A percentile compares a stretch with the other conserved stretches of the same genome.
Conservation (phyloP, 1,284 basidiomycete species). For the Ceraceosorus guamensis region DNA sequence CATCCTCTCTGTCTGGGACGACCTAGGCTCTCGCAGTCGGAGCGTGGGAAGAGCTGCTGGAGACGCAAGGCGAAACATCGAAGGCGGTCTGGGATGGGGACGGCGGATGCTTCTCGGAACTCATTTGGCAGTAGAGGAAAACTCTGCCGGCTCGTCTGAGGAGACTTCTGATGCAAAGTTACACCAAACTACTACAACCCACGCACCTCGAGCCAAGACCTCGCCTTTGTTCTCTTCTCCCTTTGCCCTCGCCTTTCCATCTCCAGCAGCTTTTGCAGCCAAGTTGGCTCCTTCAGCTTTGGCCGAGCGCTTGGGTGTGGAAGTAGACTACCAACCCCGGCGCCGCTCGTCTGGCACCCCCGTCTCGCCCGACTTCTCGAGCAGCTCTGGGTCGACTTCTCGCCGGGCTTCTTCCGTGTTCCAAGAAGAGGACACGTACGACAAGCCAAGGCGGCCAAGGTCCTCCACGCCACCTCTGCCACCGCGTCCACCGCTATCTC, state of each 20-base stretch:
- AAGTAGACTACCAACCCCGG: background rate
- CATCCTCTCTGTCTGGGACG: slow-evolving; percentile 35
- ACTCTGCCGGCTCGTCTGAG: background rate
- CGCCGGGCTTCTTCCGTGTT: background rate
- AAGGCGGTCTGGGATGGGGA: slow-evolving; percentile 22
- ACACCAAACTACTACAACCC: no score
- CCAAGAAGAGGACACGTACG: no score
- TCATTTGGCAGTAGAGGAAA: no score
- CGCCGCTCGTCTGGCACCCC: background rate
- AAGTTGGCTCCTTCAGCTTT: background rate
- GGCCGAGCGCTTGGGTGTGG: background rate
- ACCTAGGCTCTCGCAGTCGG: slow-evolving; percentile 17
- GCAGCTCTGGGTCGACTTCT: background rate
- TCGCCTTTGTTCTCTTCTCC: background rate
- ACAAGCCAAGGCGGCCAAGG: no score
- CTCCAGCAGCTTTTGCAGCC: background rate
- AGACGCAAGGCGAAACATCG: slow-evolving; percentile 16
- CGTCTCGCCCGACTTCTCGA: background rate
- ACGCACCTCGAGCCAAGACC: background rate
- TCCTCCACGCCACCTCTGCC: slow-evolving; percentile 12
- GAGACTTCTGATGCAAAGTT: background rate
- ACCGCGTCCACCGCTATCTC: slow-evolving; percentile 33
- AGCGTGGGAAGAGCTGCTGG: slow-evolving; percentile 20
- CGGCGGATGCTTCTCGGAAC: slow-evolving; percentile 16
- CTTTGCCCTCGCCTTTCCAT: background rate